These are phyloP conservation scores for Saccharomycopsis selenospora DNA, from an alignment of 805 yeast species.

Conservation along the genomic window DNA sequence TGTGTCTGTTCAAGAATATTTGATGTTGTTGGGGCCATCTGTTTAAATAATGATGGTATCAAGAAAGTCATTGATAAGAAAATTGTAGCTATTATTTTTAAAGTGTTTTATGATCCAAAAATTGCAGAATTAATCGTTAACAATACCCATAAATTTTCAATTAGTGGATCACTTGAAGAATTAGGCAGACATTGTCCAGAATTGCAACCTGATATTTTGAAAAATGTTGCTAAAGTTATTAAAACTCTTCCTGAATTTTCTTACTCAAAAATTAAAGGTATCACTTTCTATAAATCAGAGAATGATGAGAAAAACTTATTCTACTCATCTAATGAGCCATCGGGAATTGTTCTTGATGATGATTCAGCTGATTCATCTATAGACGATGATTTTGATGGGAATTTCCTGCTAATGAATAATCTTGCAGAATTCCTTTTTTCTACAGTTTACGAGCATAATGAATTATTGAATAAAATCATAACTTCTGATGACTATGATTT, in stretches of 20 bases:
- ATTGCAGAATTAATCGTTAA: conserved; percentile 48
- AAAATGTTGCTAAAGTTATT: conserved; percentile 41
- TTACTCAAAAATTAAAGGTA: conserved; percentile 30
- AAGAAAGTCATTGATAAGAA: conserved; percentile 40
- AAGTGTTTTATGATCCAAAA: conserved; percentile 40
- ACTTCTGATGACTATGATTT: conserved; percentile 2
- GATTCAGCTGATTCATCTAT: conserved; percentile 34
- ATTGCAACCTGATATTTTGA: conserved; percentile 50
- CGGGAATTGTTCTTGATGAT: conserved; percentile 25
- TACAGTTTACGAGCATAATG: conserved; percentile 46
- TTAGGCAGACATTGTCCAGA: conserved; percentile 77
- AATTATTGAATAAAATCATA: conserved; percentile 38
- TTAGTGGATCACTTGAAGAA: conserved; percentile 72
- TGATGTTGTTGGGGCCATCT: conserved; percentile 74
- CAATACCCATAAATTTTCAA: conserved; percentile 44
- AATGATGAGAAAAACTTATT: conserved; percentile 35
- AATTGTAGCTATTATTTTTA: conserved; percentile 39
- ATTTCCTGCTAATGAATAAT: conserved; percentile 43
- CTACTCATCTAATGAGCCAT: conserved; percentile 32
- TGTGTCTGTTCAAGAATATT: conserved; percentile 42
- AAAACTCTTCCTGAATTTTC: conserved; percentile 36
- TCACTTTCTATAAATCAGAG: conserved; percentile 36
- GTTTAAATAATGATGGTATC: conserved; percentile 69
- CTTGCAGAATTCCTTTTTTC: conserved; percentile 39
- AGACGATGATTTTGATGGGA: conserved; percentile 41